These are phyloP conservation scores for Actinomortierella ambigua DNA, from an alignment of 371 early-diverging fungal genomes.

Conservation along the genomic window DNA sequence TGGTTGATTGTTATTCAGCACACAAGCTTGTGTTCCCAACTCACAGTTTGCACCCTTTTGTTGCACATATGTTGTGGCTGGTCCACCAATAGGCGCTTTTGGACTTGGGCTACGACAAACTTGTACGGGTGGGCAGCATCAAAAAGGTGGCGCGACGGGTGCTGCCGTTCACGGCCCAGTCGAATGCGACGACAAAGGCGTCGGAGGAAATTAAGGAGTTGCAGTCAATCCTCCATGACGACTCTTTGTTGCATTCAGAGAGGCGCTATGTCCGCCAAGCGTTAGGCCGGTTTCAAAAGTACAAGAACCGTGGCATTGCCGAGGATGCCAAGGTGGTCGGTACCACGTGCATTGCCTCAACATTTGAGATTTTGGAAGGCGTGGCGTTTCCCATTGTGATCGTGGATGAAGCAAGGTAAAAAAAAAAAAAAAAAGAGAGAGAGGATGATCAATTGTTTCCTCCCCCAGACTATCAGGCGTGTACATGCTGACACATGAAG, in stretches of 20 bases:
- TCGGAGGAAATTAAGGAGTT: slow-evolving; percentile 71
- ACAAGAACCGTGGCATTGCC: slow-evolving; percentile 57
- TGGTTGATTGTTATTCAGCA: not conserved
- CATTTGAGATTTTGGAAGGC: slow-evolving; percentile 69
- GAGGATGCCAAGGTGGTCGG: slow-evolving; percentile 66
- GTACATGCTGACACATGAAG: too few relatives aligned
- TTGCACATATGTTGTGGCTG: too few relatives aligned
- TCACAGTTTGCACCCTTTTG: not conserved
- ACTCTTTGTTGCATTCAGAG: slow-evolving; percentile 57
- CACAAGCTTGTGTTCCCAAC: not conserved
- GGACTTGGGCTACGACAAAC: slow-evolving; percentile 73
- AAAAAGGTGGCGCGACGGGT: slow-evolving; percentile 78
- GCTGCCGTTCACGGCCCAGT: slow-evolving; percentile 70
- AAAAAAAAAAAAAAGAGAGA: too few relatives aligned
- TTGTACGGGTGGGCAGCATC: slow-evolving; percentile 87
- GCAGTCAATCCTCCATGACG: slow-evolving; percentile 70
- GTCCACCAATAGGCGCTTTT: slow-evolving; percentile 59
- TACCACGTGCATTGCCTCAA: slow-evolving; percentile 80
- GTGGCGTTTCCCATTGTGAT: slow-evolving; percentile 72
- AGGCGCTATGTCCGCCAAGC: slow-evolving; percentile 63
- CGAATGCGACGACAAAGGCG: slow-evolving; percentile 54
- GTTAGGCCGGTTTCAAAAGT: slow-evolving; percentile 63
- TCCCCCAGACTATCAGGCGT: too few relatives aligned
- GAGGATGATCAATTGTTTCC: too few relatives aligned
- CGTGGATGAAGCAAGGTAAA: slow-evolving; percentile 82